Conservation (phyloP, 179 eudicot genomes). For the Sideroxylon spinosum region DNA sequence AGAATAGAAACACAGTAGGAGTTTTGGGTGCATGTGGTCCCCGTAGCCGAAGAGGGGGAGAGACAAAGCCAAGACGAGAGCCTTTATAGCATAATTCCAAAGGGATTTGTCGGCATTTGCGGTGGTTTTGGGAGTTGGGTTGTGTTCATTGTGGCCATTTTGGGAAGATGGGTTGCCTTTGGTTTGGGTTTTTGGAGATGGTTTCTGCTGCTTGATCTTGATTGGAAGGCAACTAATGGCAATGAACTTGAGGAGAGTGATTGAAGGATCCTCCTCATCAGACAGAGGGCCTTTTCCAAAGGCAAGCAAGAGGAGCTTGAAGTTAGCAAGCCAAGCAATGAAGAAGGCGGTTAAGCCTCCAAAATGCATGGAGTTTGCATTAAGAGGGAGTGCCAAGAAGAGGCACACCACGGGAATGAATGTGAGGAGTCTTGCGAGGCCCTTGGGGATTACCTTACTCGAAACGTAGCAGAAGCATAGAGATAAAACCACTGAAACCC, state of each 20-base stretch:
- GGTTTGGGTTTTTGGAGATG: not conserved
- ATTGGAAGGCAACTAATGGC: constrained; percentile 52
- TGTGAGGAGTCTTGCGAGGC: constrained; percentile 35
- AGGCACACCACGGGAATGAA: constrained; percentile 44
- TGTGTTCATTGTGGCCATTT: not conserved
- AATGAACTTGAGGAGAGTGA: constrained; percentile 37
- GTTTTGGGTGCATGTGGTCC: constrained; percentile 31
- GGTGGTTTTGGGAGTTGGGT: not conserved
- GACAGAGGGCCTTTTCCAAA: constrained; percentile 61
- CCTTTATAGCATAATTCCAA: constrained; percentile 30
- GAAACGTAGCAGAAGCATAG: constrained; percentile 34
- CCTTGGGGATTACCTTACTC: constrained; percentile 35
- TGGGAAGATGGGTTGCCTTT: not conserved
- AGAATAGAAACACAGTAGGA: constrained; percentile 32
- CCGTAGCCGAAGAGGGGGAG: constrained; percentile 30
- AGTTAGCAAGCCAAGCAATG: constrained; percentile 64
- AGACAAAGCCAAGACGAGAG: constrained; percentile 26
- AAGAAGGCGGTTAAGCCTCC: constrained; percentile 36
- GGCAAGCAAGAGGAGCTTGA: constrained; percentile 52
- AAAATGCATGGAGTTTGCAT: constrained; percentile 36
- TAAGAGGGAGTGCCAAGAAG: constrained; percentile 45
- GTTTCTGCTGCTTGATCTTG: constrained; percentile 24
- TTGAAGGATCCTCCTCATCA: not conserved
- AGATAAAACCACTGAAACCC: constrained; percentile 33
- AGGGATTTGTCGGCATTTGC: constrained; percentile 10